Evolutionary conservation across 139 green algal genomes (phyloP).

Genomic region (Coccomyxa sp.): DNA sequence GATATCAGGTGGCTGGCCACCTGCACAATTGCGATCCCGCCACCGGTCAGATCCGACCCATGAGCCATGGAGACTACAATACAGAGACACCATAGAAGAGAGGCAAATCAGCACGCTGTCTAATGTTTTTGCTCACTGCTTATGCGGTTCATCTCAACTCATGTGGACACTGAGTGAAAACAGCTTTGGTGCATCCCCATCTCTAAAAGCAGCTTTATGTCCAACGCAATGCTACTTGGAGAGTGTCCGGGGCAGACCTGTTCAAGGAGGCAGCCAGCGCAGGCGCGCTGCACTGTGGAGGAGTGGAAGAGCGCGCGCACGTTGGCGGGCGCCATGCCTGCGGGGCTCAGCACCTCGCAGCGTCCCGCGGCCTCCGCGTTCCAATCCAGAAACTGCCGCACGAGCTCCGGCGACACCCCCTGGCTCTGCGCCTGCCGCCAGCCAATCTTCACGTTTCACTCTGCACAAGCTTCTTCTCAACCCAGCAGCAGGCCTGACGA

Average conservation of each 20-base stretch:
- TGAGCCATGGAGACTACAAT: too few species aligned
- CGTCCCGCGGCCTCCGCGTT: slow-evolving; percentile 46
- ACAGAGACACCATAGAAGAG: too few species aligned
- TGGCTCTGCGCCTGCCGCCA: not conserved
- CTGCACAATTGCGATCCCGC: slow-evolving; percentile 8
- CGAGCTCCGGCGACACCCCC: slow-evolving; percentile 31
- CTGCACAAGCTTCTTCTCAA: too few species aligned
- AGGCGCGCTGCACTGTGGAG: slow-evolving; percentile 14
- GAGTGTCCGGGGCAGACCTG: slow-evolving; percentile 14
- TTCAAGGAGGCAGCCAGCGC: slow-evolving; percentile 50
- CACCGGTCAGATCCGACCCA: too few species aligned
- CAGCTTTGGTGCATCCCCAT: too few species aligned
- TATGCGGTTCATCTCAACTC: too few species aligned
- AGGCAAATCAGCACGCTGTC: too few species aligned
- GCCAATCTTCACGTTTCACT: not conserved
- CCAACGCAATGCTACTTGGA: too few species aligned
- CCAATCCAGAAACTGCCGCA: slow-evolving; percentile 28
- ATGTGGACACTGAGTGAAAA: too few species aligned
- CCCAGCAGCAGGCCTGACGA: too few species aligned
- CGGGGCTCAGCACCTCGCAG: slow-evolving; percentile 30
- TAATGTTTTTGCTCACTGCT: too few species aligned
- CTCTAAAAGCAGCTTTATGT: too few species aligned
- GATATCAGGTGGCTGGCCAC: slow-evolving; percentile 37
- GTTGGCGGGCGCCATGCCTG: slow-evolving; percentile 11
- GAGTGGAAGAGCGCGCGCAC: slow-evolving; percentile 48